Conservation (phyloP, 352 stramenopile species). For the Pseudoperonospora humuli region DNA sequence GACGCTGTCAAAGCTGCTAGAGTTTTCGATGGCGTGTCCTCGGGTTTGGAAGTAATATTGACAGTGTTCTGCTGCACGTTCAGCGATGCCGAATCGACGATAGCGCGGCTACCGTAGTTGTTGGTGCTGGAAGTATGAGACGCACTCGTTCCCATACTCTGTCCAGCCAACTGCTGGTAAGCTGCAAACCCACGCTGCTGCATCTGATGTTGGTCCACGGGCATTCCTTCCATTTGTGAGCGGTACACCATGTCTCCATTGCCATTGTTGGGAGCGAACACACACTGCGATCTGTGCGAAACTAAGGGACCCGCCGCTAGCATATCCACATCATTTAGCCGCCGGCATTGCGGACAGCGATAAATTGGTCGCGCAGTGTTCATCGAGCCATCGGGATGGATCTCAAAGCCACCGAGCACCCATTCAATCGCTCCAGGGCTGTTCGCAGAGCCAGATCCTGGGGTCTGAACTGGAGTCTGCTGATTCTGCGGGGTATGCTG, state of each 20-base stretch:
- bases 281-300: constrained; percentile 52
- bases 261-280: constrained; percentile 27
- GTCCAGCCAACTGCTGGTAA: constrained; percentile 28
- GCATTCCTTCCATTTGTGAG: constrained; percentile 42
- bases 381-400: constrained; percentile 55
- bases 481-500: constrained; percentile 13
- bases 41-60: constrained; percentile 28
- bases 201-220: constrained; percentile 31
- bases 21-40: constrained; percentile 33
- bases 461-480: constrained; percentile 16
- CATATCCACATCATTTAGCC: constrained; percentile 65
- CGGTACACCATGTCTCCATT: constrained; percentile 31
- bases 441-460: constrained; percentile 10
- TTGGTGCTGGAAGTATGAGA: constrained; percentile 13
- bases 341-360: constrained; percentile 57
- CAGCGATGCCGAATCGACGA: constrained; percentile 17
- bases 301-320: constrained; percentile 41
- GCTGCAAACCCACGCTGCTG: constrained; percentile 34
- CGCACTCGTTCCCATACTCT: constrained; percentile 19
- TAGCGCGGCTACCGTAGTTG: constrained; percentile 17
- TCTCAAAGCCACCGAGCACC: constrained; percentile 75
- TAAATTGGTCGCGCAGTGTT: constrained; percentile 71
- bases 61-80: constrained; percentile 31
- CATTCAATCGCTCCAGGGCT: constrained; percentile 43
- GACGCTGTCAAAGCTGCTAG: constrained; percentile 25